These are phyloP conservation scores for Xylariaceae sp. DNA, from an alignment of 2,329 filamentous ascomycete species.

Conservation along the genomic window DNA sequence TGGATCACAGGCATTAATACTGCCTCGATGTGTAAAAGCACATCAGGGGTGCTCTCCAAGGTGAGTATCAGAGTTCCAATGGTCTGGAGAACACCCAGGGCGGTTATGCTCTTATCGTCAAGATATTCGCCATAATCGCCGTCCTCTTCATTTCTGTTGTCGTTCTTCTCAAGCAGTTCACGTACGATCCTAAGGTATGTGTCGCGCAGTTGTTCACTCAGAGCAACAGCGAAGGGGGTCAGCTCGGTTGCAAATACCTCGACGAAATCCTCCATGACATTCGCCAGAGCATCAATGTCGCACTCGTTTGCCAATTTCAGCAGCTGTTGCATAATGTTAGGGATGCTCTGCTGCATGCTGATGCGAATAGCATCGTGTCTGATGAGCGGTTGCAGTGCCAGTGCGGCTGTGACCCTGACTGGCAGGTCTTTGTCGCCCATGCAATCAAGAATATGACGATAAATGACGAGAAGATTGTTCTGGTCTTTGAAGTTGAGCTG, in stretches of 20 bases:
- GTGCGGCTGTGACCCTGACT: constrained; percentile 87
- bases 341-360: constrained; percentile 96
- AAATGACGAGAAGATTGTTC: constrained; percentile 93
- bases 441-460: constrained; percentile 92
- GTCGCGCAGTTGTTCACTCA: constrained; percentile 92
- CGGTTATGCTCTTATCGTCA: constrained; percentile 98
- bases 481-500: constrained; percentile 94
- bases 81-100: constrained; percentile 91
- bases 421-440: constrained; percentile 94
- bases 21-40: constrained; percentile 88
- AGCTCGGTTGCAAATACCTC: constrained; percentile 97
- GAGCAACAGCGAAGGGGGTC: constrained; percentile 91
- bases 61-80: constrained; percentile 97
- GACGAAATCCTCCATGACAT: constrained; percentile 99
- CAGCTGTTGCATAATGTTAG: constrained; percentile 98
- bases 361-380: constrained; percentile 89
- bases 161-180: constrained; percentile 85
- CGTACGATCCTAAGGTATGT: constrained; percentile 92
- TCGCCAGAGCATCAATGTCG: constrained; percentile 92
- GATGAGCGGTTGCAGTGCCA: constrained; percentile 92
- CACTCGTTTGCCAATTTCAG: constrained; percentile 96
- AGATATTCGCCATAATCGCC: constrained; percentile 84
- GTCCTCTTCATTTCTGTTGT: constrained; percentile 69
- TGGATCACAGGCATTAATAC: constrained; percentile 96
- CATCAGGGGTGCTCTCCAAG: constrained; percentile 93